Conservation (phyloP, 805 yeast genomes). For the Teunomyces panamensis region DNA sequence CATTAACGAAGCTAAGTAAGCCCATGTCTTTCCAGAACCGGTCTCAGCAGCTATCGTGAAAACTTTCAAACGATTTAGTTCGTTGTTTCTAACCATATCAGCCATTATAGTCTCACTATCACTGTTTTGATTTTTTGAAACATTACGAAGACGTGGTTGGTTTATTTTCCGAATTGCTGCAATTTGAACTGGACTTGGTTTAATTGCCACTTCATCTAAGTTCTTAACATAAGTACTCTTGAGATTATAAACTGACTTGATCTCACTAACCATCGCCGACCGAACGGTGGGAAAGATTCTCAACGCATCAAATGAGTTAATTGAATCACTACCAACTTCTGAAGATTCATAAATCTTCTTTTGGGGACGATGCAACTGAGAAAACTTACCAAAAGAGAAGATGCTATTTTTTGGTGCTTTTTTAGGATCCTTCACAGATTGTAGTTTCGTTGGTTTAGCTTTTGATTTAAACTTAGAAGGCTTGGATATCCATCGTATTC, state of each 20-base stretch:
- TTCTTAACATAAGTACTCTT: constrained; percentile 29
- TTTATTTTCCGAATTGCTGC: constrained; percentile 63
- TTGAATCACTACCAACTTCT: constrained; percentile 35
- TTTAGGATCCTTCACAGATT: not conserved
- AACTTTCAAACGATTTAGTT: constrained; percentile 43
- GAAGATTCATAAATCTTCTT: constrained; percentile 10
- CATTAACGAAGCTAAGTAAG: constrained; percentile 75
- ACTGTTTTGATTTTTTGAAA: constrained; percentile 21
- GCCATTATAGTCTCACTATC: constrained; percentile 16
- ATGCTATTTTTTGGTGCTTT: constrained; percentile 3
- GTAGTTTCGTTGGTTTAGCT: not conserved
- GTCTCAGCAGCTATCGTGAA: constrained; percentile 93
- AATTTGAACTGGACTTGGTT: constrained; percentile 80
- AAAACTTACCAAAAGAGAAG: constrained; percentile 18
- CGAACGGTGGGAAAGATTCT: constrained; percentile 68
- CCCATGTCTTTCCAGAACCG: constrained; percentile 95
- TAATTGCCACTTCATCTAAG: constrained; percentile 32
- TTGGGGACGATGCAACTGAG: constrained; percentile 18
- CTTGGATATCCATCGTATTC: constrained; percentile 3
- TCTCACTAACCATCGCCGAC: constrained; percentile 52
- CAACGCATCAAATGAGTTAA: constrained; percentile 63
- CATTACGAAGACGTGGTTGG: constrained; percentile 35
- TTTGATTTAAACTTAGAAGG: not conserved
- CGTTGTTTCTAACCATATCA: constrained; percentile 28
- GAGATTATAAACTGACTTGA: constrained; percentile 37